A percentile compares a stretch with the other conserved stretches of the same genome.
phyloP scores from a whole-genome alignment of 2,329 filamentous ascomycete genomes.

The Penicillium verrucosum region DNA sequence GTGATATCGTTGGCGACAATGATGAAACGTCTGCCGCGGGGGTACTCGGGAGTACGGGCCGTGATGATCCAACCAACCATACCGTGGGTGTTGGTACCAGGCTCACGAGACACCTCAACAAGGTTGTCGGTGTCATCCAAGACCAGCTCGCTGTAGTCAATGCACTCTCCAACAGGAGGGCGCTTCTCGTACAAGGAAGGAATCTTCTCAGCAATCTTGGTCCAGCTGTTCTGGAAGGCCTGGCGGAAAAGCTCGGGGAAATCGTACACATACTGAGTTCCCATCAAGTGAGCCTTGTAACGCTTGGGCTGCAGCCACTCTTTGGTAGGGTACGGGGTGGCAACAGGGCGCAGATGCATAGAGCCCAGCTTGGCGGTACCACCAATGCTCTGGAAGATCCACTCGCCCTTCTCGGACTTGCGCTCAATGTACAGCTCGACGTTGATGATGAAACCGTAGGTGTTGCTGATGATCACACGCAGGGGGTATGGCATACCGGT shows the following conservation, averaged over 20 bases:
- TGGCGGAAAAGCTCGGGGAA: slow-evolving; percentile 99
- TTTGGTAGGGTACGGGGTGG: slow-evolving; percentile 93
- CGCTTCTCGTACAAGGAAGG: slow-evolving; percentile 73
- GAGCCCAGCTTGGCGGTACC: slow-evolving; percentile 92
- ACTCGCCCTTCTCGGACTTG: slow-evolving; percentile 96
- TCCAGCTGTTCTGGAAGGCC: slow-evolving; percentile 94
- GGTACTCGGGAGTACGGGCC: slow-evolving; percentile 93
- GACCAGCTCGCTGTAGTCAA: slow-evolving; percentile 90
- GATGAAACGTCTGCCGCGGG: slow-evolving; percentile 84
- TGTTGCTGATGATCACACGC: slow-evolving; percentile 96
- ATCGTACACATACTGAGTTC: slow-evolving; percentile 98
- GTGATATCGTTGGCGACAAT: slow-evolving; percentile 99
- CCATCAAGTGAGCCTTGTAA: slow-evolving; percentile 99
- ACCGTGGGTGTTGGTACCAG: slow-evolving; percentile 91
- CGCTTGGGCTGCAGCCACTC: slow-evolving; percentile 98
- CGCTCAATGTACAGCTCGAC: slow-evolving; percentile 97
- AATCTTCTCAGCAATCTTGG: slow-evolving; percentile 69
- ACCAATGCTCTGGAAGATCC: slow-evolving; percentile 97
- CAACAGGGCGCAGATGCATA: slow-evolving; percentile 89
- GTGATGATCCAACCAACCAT: slow-evolving; percentile 99
- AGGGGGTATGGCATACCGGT: slow-evolving; percentile 86
- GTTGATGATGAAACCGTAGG: slow-evolving; percentile 94
- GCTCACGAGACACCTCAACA: slow-evolving; percentile 88
- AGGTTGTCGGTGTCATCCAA: slow-evolving; percentile 91
- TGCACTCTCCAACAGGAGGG: slow-evolving; percentile 82